A percentile compares a stretch with the other conserved stretches of the same genome.
These are phyloP conservation scores for Mycena kentingensis DNA, from an alignment of 768 basidiomycete genomes.

Conservation along the genomic window DNA sequence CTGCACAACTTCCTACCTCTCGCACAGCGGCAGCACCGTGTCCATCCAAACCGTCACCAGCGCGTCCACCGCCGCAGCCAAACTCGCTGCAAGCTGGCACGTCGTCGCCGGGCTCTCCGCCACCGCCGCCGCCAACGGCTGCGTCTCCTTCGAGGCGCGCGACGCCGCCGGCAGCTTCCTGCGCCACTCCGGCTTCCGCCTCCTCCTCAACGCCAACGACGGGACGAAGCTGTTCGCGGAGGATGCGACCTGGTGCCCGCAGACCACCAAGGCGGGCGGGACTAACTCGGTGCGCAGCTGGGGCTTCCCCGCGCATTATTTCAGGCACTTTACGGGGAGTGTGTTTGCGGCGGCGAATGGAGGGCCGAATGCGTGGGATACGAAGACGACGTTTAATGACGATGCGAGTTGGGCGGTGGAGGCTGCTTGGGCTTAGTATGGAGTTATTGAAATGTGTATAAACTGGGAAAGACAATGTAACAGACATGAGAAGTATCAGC, in stretches of 20 bases:
- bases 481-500: too few relatives aligned
- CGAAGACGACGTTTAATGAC: neutral
- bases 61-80: neutral
- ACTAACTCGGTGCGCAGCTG: neutral
- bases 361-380: neutral
- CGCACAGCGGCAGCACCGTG: neutral
- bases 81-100: conserved; percentile 3
- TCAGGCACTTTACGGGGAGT: conserved; percentile 1
- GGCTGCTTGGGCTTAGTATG: too few relatives aligned
- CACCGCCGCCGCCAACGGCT: neutral
- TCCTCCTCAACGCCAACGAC: neutral
- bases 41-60: neutral
- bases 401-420: conserved; percentile 8
- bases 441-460: too few relatives aligned
- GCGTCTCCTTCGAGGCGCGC: conserved; percentile 2
- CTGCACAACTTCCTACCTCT: neutral
- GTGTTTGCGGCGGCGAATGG: neutral
- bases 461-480: too few relatives aligned
- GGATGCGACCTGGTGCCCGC: conserved; percentile 5
- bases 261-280: neutral
- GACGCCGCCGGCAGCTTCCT: neutral
- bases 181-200: neutral
- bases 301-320: conserved; percentile 1
- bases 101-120: conserved; percentile 5
- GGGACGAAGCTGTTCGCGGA: neutral